Base-by-base conservation (phyloP, 2,329 filamentous ascomycete species). In the Ascochyta fabae region DNA sequence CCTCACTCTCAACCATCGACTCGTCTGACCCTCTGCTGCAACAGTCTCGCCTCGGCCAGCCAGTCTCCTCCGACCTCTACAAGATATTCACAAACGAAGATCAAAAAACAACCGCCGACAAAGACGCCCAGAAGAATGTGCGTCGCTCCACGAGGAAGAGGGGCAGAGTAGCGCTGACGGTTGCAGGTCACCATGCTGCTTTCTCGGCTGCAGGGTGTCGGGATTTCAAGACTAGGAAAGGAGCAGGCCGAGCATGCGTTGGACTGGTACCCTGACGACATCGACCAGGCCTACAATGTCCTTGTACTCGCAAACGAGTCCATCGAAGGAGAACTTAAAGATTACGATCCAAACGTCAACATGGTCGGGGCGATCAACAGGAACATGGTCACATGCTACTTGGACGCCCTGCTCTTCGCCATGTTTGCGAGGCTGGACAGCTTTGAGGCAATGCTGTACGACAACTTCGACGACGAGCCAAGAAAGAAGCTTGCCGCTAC, bases 371-470 rank as follows among this genome's bases (percentile, higher is more conserved):
- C 95, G 12, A 89, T 91, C 66, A 99, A 99, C 70, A 84, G 92
- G 43, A 84, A 88, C 40, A 86, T 85, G 43, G 92, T 96, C 33
- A 98, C 94, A n/a, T 99, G 95, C 78, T 98, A 96, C 73, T 81
- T 98, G 15, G 95, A 98, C 73, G 85, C 94, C 0, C 79, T 98
- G 22, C 83, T 99, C 1, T 98, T 97, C 73, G 90, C 94, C 73
- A 97, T 99, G 92, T 98, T 98, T 73, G 90, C 91, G 16, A 88
- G 91, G 57, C 82, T 97, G 34, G 89, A 92, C 63, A 93, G 90
- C 61, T 99, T 96, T 73, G 94, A 98, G 75, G 91, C 90, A 44
- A 96, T 98, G 82, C 81, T 97, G 31, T 93, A 91, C 73, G 89
- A 88, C 53, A 86, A 88, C 7, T 91, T 91, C 59, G 83, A 87